Evolutionary conservation across 805 yeast genomes (phyloP).

Genomic region (Kazachstania kunashirensis): DNA sequence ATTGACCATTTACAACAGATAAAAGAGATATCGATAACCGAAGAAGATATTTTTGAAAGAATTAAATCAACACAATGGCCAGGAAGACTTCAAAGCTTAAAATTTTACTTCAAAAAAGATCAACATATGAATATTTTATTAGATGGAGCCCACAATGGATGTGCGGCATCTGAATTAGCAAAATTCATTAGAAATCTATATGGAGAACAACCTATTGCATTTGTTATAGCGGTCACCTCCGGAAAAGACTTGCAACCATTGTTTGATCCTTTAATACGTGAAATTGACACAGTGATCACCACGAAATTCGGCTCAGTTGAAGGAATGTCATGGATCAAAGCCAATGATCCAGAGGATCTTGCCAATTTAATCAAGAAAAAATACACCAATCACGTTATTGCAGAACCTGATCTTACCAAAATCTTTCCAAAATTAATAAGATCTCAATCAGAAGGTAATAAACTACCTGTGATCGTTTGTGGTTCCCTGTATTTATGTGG

Average conservation of each 20-base stretch:
- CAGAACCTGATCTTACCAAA: slow-evolving; percentile 18
- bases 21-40: slow-evolving; percentile 24
- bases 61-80: slow-evolving; percentile 63
- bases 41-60: slow-evolving; percentile 39
- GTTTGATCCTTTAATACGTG: slow-evolving; percentile 39
- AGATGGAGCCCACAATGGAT: slow-evolving; percentile 91
- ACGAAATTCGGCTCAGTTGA: slow-evolving; percentile 63
- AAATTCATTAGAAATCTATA: slow-evolving; percentile 36
- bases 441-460: background rate
- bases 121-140: slow-evolving; percentile 35
- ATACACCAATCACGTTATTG: slow-evolving; percentile 22
- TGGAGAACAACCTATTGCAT: slow-evolving; percentile 30
- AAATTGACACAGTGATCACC: slow-evolving; percentile 48
- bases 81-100: slow-evolving; percentile 62
- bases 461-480: slow-evolving; percentile 40
- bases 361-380: slow-evolving; percentile 19
- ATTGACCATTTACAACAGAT: slow-evolving; percentile 31
- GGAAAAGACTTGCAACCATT: slow-evolving; percentile 55
- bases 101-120: slow-evolving; percentile 17
- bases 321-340: slow-evolving; percentile 88
- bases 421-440: slow-evolving; percentile 3
- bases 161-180: slow-evolving; percentile 69
- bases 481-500: slow-evolving; percentile 66
- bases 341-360: slow-evolving; percentile 31
- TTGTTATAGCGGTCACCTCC: slow-evolving; percentile 64